Evolutionary conservation across 1,284 basidiomycete species (phyloP).

Genomic region (Rhodotorula sp.): DNA sequence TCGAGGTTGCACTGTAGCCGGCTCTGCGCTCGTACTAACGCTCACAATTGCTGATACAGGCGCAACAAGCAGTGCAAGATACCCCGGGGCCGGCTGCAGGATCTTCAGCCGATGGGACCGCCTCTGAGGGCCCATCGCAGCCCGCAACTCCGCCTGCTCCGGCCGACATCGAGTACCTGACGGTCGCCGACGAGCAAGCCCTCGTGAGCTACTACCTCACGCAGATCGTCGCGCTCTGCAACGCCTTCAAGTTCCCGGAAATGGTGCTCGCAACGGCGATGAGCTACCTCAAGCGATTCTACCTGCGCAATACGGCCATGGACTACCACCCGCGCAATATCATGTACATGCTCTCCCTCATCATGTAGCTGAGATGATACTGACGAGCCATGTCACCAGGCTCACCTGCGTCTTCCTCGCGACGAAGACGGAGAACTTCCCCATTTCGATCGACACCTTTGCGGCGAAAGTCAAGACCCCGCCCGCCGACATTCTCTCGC

Average conservation of each 20-base stretch:
- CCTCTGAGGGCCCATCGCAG: conserved; percentile 5
- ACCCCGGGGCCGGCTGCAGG: background rate
- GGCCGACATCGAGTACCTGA: conserved; percentile 68
- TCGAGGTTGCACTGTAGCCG: background rate
- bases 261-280: conserved; percentile 90
- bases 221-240: conserved; percentile 81
- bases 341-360: conserved; percentile 64
- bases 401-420: conserved; percentile 92
- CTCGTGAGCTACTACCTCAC: conserved; percentile 86
- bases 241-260: conserved; percentile 80
- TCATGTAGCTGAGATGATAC: background rate
- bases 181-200: conserved; percentile 77
- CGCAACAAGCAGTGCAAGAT: conserved; percentile 42
- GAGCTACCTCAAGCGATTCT: conserved; percentile 92
- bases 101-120: background rate
- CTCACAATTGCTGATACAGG: background rate
- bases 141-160: conserved; percentile 17
- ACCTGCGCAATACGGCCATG: conserved; percentile 97
- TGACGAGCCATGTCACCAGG: conserved; percentile 58
- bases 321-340: conserved; percentile 98
- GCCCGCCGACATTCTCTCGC: conserved; percentile 78
- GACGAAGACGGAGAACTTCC: conserved; percentile 93
- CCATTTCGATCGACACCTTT: conserved; percentile 82
- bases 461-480: conserved; percentile 53
- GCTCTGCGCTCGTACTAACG: background rate